Base-by-base conservation (phyloP, 169 alveolate genomes). In the Eimeria zaria region DNA sequence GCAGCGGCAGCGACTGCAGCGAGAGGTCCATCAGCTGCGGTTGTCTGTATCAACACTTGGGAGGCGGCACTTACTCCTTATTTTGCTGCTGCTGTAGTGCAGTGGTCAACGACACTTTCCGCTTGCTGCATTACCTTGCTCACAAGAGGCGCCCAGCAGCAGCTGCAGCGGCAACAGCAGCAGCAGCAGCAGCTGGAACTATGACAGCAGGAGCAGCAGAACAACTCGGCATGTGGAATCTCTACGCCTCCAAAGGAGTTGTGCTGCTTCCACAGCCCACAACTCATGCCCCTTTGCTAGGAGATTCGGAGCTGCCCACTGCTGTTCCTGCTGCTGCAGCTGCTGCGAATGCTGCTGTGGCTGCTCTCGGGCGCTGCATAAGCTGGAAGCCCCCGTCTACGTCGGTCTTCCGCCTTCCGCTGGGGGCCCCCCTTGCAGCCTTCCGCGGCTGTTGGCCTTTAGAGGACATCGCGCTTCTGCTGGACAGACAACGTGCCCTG, bases 61-160 rank as follows among this genome's bases (percentile, higher is more conserved):
- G 93, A 62, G 80, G 93, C n/a, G 27, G 71, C 55, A 33, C 33
- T 9, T 2, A 3, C 33, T 41, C 51, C 55, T 36, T 85, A 30
- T 85, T 85, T 85, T 85, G 95, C 85, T 89, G 95, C 95, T 89
- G 95, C 95, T 64, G 95, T 64, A 41, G 39, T 16, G n/a, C 93
- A 62, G 93, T 85, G 12, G 93, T 62, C 30, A 27, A 33, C 16
- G 95, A 89, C 62, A 1, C 30, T 12, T 89, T 89, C 18, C 24
- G 76, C 18, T 48, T 67, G 85, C 95, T 89, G 95, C 95, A 89
- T 85, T 60, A 85, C 51, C 93, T 85, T 62, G 76, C 93, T 3
- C 62, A 22, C 46, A 33, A 30, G n/a, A 33, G 93, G 93, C 81
- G 62, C 20, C 46, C 78, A n/a, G 93, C 41, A 46, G 95, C 84